Evolutionary conservation across 257 asterid species (phyloP), one percentile per base, ranked within the genome.

Genomic region (Penstemon davidsonii): DNA sequence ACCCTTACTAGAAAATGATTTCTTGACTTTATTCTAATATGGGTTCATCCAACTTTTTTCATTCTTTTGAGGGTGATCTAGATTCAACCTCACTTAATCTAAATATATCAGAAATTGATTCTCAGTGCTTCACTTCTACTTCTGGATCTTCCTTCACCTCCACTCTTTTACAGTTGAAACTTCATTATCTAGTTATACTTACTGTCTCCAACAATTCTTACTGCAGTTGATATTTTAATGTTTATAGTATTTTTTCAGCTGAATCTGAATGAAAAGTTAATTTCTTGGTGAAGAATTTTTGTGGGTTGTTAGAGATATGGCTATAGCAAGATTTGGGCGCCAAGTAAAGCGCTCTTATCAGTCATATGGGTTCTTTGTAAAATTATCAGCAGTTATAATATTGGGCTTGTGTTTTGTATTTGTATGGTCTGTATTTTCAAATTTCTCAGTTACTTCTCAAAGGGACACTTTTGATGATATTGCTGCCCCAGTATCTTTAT

Each of bases 391-490:
- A 7, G 88, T 82, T 10, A 88, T 87, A 55, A 78, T 87, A 55
- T 76, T 91, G 75, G 99, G 99, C 67, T 59, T 93, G 57, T 93
- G 97, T 72, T 93, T 93, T 81, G 82, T 93, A 4, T 69, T 87
- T 51, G 87, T 87, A 51, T 93, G 96, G 97, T 90, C 94, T 78
- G 44, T 79, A 3, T 85, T 88, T 80, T 93, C 97, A 6, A 82
- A 81, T 67, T 87, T 77, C 73, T 89, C 97, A 0, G 96, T 93
- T 6, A 76, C 85, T 42, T 87, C 85, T 62, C 95, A 83, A 65
- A 84, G 99, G 74, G 87, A 88, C 47, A 90, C 88, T 60, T 93
- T 93, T 64, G 98, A 92, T 76, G 95, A 86, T 67, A 78, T 92
- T 73, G 81, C 89, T 47, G 92, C 80, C 77, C 96, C 97, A 5